Evolutionary conservation across 192 early-diverging fungal genomes (phyloP), one percentile per base, ranked within the genome.

Genomic region (Glomus cerebriforme): DNA sequence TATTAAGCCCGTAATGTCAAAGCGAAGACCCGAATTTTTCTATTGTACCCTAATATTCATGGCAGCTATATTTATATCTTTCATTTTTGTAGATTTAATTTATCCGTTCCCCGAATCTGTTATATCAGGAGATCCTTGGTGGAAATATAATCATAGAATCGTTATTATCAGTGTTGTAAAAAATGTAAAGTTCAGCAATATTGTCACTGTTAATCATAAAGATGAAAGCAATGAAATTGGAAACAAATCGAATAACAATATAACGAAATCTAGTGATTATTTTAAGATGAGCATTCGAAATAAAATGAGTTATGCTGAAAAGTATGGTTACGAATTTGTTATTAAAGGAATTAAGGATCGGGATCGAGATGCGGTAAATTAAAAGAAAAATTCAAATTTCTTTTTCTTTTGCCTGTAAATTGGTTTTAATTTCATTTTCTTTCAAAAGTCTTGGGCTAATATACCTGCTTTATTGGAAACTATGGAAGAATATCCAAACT

Each of bases 401-500:
- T 13, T 47, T 7, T 47, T 47, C 13, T 47, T 47, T 43, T 43
- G 39, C 10, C 10, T 43, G 7, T 47, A 13, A 47, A 47, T 12
- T 47, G 13, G 12, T 47, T 47, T 13, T 13, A 47, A 13, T 47
- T 1, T 13, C 45, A 2, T 1, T 19, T 22, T 17, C 17, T 54
- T 19, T 22, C 19, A 6, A 0, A 43, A 69, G 67, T 34, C 67
- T 9, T 69, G 67, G 67, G 67, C 19, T 3, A 39, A 69, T 34
- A 69, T 69, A 69, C 67, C 67, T 3, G 35, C 35, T 9, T 69
- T 69, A 37, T 35, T 69, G 6, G 35, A 69, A 69, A 69, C 67
- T 2, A 69, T 69, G 67, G n/a, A 69, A 17, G 67, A 69, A n/a
- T 37, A 35, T 43, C 67, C 67, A n/a, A 34, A 29, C 3, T 29